Base-by-base conservation (phyloP, 1,284 basidiomycete genomes). In the Sphagnurus paluster region DNA sequence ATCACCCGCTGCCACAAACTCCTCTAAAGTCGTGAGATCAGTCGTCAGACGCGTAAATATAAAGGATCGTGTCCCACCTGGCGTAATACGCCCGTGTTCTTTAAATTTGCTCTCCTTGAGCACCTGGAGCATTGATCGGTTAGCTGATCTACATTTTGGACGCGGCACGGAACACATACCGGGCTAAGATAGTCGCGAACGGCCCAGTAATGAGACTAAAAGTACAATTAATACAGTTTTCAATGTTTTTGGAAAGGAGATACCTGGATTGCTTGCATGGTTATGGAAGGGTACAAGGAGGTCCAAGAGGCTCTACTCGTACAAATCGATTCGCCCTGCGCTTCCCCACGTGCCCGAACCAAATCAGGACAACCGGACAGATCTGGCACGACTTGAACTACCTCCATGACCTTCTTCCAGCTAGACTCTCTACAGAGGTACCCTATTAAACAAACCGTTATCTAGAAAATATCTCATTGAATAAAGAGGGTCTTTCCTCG, bases 41-140 rank as follows among this genome's bases (percentile, higher is more conserved):
- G 60, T 16, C 34, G 4, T 17, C 19, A 14, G 36, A 44, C 28
- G 20, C 35, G 33, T 51, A 42, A 29, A 38, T 32, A 48, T 29
- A 38, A 17, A 42, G 37, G 42, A 57, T 52, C 51, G 38, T 23
- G n/a, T 66, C 83, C 41, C 53, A 96, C 93, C 94, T 53, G 94
- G 95, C 13, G 91, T 98, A 62, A 97, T 96, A 45, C 95, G 78
- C 9, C 96, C 96, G 63, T 98, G 93, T 68, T 99, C 96, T 68
- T 97, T 98, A 78, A 99, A 99, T 68, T 98, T 98, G 73, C 90
- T 94, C 73, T 99, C 96, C 63, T 89, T 90, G 57, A 99, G 79
- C 24, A 98, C 95, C 93, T 94, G 61, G 21, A 50, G 53, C 49
- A 51, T 51, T 55, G 55, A 61, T 65, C 52, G 54, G 56, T 67